Evolutionary conservation across 1,139 yeast species (phyloP).

Genomic region (Magnusiomyces ingens): DNA sequence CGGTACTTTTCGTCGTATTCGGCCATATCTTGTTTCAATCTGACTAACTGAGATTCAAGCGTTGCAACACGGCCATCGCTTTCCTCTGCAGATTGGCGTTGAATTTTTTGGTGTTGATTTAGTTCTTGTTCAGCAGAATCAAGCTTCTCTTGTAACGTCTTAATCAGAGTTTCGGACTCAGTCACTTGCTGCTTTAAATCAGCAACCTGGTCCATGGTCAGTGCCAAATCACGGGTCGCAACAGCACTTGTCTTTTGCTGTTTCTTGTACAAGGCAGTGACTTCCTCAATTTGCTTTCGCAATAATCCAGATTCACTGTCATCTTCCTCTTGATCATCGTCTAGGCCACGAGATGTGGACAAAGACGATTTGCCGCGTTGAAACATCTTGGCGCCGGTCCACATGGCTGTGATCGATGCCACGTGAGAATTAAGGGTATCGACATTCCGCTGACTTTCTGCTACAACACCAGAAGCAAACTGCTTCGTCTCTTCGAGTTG

Average conservation of each 20-base stretch:
- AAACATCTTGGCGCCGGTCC: conserved; percentile 27
- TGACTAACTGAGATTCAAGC: no score
- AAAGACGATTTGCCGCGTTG: conserved; percentile 2
- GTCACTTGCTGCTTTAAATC: conserved; percentile 26
- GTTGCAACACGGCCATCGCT: background rate
- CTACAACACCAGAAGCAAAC: background rate
- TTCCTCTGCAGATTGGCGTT: conserved; percentile 12
- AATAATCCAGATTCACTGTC: conserved; percentile 17
- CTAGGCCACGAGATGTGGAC: background rate
- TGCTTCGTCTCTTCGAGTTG: conserved; percentile 7
- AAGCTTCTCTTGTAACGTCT: conserved; percentile 20
- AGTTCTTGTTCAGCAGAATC: conserved; percentile 18
- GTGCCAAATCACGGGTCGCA: conserved; percentile 24
- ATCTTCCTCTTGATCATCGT: conserved; percentile 11
- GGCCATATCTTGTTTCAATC: background rate
- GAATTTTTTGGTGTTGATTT: conserved; percentile 12
- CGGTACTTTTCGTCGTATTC: background rate
- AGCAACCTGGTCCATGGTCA: conserved; percentile 23
- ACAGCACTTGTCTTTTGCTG: conserved; percentile 32
- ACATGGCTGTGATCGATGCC: conserved; percentile 26
- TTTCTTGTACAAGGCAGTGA: conserved; percentile 25
- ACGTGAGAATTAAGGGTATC: conserved; percentile 16
- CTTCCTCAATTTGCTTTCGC: conserved; percentile 21
- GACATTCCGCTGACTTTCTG: background rate
- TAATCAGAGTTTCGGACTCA: conserved; percentile 16